Percentiles rank a stretch among this genome's conserved stretches.
Evolutionary conservation across 2,329 filamentous ascomycete species (phyloP).

Genomic region (Coniochaeta sp.): DNA sequence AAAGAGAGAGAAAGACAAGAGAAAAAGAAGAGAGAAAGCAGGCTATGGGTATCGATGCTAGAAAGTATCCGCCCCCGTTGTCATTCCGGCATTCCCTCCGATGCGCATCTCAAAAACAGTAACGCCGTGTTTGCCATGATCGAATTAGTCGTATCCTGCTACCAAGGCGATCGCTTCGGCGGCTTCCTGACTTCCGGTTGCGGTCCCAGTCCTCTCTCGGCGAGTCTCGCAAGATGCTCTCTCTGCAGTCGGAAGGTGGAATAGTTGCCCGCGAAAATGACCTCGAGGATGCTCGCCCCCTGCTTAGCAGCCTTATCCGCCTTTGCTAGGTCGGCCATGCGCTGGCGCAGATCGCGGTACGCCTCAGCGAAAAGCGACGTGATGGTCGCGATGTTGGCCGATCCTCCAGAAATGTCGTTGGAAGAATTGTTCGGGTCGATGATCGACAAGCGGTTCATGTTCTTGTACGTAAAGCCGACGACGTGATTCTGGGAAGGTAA

Average conservation of each 20-base stretch:
- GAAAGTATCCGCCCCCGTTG: background rate
- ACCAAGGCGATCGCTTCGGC: background rate
- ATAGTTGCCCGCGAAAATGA: constrained; percentile 74
- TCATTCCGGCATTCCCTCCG: background rate
- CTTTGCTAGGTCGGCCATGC: constrained; percentile 45
- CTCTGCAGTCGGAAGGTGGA: constrained; percentile 64
- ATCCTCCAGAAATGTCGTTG: constrained; percentile 90
- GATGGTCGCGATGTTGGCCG: constrained; percentile 61
- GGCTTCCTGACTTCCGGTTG: background rate
- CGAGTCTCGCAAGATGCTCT: constrained; percentile 48
- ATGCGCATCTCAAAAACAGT: background rate
- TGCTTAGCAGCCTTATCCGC: constrained; percentile 17
- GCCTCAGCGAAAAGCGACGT: constrained; percentile 63
- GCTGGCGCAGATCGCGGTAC: constrained; percentile 45
- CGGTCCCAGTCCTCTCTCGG: constrained; percentile 23
- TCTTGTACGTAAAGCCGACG: constrained; percentile 44
- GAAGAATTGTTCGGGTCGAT: constrained; percentile 79
- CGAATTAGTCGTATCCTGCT: background rate
- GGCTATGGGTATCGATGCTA: background rate
- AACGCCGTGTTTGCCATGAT: background rate
- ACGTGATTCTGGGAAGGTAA: constrained; percentile 30
- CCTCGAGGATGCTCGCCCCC: constrained; percentile 55
- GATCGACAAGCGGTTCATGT: constrained; percentile 67
- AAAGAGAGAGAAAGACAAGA: too few relatives aligned
- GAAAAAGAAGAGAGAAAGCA: background rate